These are phyloP conservation scores for Pichia sp. DNA, from an alignment of 1,139 yeast species.

Conservation along the genomic window DNA sequence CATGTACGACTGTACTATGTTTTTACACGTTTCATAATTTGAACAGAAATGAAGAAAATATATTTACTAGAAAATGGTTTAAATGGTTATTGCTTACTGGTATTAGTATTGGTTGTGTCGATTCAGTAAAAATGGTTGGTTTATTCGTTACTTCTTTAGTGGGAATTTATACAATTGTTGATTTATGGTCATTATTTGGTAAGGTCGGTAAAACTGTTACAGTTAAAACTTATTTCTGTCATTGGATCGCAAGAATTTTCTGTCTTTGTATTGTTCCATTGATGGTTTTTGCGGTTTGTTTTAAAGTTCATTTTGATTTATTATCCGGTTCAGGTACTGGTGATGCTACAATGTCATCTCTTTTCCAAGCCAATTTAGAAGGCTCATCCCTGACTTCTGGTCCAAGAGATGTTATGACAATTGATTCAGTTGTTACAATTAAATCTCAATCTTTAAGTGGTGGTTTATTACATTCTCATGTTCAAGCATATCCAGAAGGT, in stretches of 20 bases:
- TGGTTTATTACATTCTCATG: conserved; percentile 89
- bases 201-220: conserved; percentile 42
- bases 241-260: conserved; percentile 61
- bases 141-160: conserved; percentile 67
- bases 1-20: conserved; percentile 74
- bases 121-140: conserved; percentile 86
- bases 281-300: conserved; percentile 53
- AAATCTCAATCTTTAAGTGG: conserved; percentile 92
- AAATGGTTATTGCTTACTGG: conserved; percentile 83
- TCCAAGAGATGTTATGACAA: conserved; percentile 80
- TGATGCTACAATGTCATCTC: conserved; percentile 93
- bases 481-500: conserved; percentile 91
- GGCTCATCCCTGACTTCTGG: conserved; percentile 82
- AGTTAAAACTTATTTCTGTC: conserved; percentile 45
- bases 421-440: conserved; percentile 69
- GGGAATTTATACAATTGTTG: conserved; percentile 71
- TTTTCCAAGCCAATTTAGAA: conserved; percentile 87
- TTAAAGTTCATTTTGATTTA: conserved; percentile 70
- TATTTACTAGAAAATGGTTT: conserved; percentile 85
- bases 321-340: conserved; percentile 82
- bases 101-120: conserved; percentile 64
- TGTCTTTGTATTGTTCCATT: conserved; percentile 60
- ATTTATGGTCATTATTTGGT: conserved; percentile 64
- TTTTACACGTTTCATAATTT: conserved; percentile 74
- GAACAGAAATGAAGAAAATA: conserved; percentile 43